These are phyloP conservation scores for Microdochium paspali DNA, from an alignment of 2,329 filamentous ascomycete genomes.

Conservation along the genomic window DNA sequence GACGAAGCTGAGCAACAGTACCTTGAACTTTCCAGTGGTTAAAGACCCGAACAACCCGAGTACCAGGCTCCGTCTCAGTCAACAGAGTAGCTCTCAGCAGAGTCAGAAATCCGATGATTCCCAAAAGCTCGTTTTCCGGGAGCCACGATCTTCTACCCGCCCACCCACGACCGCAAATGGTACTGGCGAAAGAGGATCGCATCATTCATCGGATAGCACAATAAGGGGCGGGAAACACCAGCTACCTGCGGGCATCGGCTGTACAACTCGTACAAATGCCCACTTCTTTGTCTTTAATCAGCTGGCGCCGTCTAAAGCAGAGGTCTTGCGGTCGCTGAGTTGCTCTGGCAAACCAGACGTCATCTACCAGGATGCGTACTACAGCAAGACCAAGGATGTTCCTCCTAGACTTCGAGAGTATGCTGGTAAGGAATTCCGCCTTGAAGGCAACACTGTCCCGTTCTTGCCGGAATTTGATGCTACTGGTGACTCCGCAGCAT, in stretches of 20 bases:
- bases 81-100: constrained; percentile 47
- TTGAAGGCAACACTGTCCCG: constrained; percentile 66
- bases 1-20: constrained; percentile 28
- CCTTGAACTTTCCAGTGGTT: constrained; percentile 61
- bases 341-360: constrained; percentile 52
- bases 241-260: constrained; percentile 13
- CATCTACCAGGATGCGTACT: constrained; percentile 79
- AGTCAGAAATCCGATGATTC: constrained; percentile 20
- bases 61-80: constrained; percentile 57
- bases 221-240: constrained; percentile 3
- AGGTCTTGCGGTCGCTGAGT: constrained; percentile 47
- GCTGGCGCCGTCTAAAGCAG: constrained; percentile 23
- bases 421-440: constrained; percentile 74
- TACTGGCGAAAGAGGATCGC: constrained; percentile 6
- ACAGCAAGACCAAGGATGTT: constrained; percentile 76
- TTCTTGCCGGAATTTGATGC: constrained; percentile 74
- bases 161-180: background rate
- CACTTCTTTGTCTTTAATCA: constrained; percentile 20
- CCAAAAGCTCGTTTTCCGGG: constrained; percentile 25
- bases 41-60: constrained; percentile 63
- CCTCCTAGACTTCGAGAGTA: constrained; percentile 72
- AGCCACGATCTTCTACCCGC: constrained; percentile 7
- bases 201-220: constrained; percentile 8
- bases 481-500: constrained; percentile 44
- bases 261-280: constrained; percentile 10